phyloP scores from a whole-genome alignment of 768 basidiomycete species.

The Russula vinacea region DNA sequence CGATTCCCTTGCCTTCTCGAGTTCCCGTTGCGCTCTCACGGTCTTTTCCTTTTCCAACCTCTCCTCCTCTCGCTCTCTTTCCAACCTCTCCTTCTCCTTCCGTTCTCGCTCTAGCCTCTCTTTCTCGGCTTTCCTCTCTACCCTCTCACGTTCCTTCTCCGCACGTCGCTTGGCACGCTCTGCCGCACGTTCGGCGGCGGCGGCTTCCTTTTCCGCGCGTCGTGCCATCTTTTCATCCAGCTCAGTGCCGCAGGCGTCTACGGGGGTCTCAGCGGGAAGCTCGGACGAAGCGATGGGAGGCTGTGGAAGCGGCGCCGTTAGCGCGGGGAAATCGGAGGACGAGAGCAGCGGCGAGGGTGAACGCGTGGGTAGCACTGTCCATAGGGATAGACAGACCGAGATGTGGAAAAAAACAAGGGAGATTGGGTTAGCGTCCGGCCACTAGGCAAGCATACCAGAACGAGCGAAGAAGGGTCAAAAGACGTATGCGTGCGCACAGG shows the following conservation, averaged over 20 bases:
- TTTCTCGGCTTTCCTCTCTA: constrained; percentile 55
- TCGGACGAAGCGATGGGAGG: constrained; percentile 35
- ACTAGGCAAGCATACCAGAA: constrained; percentile 27
- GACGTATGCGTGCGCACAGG: not conserved
- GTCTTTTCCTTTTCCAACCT: constrained; percentile 35
- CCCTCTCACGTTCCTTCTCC: constrained; percentile 53
- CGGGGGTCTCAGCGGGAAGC: constrained; percentile 25
- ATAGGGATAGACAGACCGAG: constrained; percentile 33
- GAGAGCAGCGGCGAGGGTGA: constrained; percentile 50
- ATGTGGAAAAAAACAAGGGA: constrained; percentile 27
- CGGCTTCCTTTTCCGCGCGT: constrained; percentile 50
- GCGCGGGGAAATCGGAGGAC: constrained; percentile 72
- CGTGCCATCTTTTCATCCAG: constrained; percentile 48
- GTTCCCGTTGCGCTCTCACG: constrained; percentile 32
- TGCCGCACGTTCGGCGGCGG: constrained; percentile 57
- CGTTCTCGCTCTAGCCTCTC: constrained; percentile 41
- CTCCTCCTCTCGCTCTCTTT: constrained; percentile 40
- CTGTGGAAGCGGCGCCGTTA: constrained; percentile 43
- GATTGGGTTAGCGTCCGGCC: constrained; percentile 29
- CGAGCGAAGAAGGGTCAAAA: constrained; percentile 6
- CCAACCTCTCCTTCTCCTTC: constrained; percentile 43
- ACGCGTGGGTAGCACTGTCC: constrained; percentile 28
- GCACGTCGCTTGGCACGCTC: constrained; percentile 63
- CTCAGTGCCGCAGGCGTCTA: constrained; percentile 36
- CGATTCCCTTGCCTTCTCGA: constrained; percentile 32